Base-by-base conservation (phyloP, 1,284 basidiomycete species). In the Irpex rosettiformis region DNA sequence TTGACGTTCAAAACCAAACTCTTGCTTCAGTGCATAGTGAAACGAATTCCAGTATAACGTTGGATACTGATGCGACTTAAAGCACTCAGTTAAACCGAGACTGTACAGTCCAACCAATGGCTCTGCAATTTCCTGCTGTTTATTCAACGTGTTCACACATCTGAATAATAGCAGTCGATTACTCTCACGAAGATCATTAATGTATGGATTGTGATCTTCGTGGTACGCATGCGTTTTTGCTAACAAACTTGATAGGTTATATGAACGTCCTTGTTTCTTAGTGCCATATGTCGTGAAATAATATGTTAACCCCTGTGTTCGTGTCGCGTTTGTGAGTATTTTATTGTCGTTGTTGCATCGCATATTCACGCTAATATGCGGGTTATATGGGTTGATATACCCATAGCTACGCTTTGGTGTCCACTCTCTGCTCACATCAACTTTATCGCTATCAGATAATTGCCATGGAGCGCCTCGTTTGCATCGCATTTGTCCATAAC, bases 261-360 rank as follows among this genome's bases (percentile, higher is more conserved):
- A 59, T 13, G 42, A 51, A n/a, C 57, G 52, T 4, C 43, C 51
- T 33, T 68, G 63, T 49, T 67, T 65, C 56, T 72, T 72, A 0
- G 66, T 60, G 1, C 58, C 56, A 53, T 78, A 77, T 0, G 4
- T 48, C 0, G 67, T 70, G 4, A 72, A 55, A 51, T 77, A 77
- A 29, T 56, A 75, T 0, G 64, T 55, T 1, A 65, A 30, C 11
- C 66, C 49, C 51, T 59, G 48, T 7, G 74, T 69, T n/a, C 74
- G 70, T 0, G 0, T 24, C 0, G 70, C 69, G 60, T 72, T 73
- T 1, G 67, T 72, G 0, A 76, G 54, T 0, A 76, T 55, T 59
- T 77, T 77, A 1, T 63, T 57, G 61, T 78, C 70, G 55, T 76
- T 67, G 59, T 77, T 78, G 52, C 69, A 70, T 0, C 64, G 60